phyloP scores from a whole-genome alignment of 2,329 filamentous ascomycete species.

The Epicoccum nigrum region DNA sequence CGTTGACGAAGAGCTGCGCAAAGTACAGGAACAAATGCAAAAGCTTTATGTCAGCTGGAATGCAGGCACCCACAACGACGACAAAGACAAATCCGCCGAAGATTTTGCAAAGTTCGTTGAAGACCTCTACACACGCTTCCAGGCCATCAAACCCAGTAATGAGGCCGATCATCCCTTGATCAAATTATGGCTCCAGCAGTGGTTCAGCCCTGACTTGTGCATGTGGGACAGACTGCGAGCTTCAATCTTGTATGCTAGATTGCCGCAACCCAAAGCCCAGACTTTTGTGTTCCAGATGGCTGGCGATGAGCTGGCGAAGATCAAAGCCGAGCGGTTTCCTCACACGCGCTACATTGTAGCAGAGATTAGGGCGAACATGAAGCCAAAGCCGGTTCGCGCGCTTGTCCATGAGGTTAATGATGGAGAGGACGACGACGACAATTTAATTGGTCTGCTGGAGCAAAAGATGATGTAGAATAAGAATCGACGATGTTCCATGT shows the following conservation, averaged over 20 bases:
- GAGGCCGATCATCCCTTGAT: conserved; percentile 18
- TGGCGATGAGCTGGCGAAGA: conserved; percentile 46
- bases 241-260: conserved; percentile 47
- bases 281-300: conserved; percentile 50
- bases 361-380: conserved; percentile 37
- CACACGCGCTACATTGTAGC: conserved; percentile 23
- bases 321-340: conserved; percentile 39
- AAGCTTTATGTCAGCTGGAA: conserved; percentile 19
- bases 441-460: conserved; percentile 1
- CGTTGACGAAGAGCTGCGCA: conserved; percentile 21
- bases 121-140: conserved; percentile 27
- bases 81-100: not conserved
- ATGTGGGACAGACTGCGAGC: conserved; percentile 56
- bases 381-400: conserved; percentile 38
- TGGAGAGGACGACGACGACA: conserved; percentile 9
- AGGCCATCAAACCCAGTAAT: conserved; percentile 26
- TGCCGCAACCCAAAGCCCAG: not conserved
- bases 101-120: conserved; percentile 23
- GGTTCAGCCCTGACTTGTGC: conserved; percentile 18
- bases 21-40: conserved; percentile 1
- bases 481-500: not conserved
- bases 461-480: not conserved
- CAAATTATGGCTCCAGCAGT: conserved; percentile 18
- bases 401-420: conserved; percentile 10
- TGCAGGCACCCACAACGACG: not conserved